Conservation (phyloP, 805 yeast genomes). For the Brettanomyces nanus region DNA sequence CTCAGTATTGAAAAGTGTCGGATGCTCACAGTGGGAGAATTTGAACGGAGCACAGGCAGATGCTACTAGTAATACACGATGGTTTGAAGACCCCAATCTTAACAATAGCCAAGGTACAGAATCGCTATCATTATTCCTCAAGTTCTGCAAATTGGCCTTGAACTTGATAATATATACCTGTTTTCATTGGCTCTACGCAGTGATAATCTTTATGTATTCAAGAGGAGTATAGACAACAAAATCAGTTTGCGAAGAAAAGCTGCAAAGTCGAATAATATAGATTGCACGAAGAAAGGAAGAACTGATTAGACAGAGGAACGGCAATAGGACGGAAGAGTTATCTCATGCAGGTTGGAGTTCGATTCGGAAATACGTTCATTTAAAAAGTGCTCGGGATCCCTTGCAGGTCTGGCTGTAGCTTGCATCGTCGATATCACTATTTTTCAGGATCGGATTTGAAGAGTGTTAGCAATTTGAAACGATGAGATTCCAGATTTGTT, state of each 20-base stretch:
- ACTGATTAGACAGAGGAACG: no score
- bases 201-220: not conserved
- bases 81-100: not conserved
- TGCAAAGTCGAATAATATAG: not conserved
- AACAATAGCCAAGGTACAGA: not conserved
- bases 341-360: not conserved
- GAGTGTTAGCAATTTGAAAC: no score
- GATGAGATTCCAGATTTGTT: no score
- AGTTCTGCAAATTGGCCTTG: conserved; percentile 1
- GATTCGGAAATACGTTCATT: no score
- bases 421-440: no score
- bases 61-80: not conserved
- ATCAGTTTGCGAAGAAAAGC: not conserved
- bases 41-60: not conserved
- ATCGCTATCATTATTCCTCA: not conserved
- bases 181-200: conserved; percentile 2
- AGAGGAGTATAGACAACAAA: not conserved
- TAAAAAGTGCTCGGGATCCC: no score
- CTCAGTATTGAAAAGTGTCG: not conserved
- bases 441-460: no score
- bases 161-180: conserved; percentile 1
- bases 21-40: not conserved
- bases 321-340: no score
- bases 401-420: no score
- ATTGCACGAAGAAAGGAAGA: not conserved